A percentile compares a stretch with the other conserved stretches of the same genome.
phyloP scores from a whole-genome alignment of 1,139 yeast genomes.

The Debaryomycetaceae sp. region DNA sequence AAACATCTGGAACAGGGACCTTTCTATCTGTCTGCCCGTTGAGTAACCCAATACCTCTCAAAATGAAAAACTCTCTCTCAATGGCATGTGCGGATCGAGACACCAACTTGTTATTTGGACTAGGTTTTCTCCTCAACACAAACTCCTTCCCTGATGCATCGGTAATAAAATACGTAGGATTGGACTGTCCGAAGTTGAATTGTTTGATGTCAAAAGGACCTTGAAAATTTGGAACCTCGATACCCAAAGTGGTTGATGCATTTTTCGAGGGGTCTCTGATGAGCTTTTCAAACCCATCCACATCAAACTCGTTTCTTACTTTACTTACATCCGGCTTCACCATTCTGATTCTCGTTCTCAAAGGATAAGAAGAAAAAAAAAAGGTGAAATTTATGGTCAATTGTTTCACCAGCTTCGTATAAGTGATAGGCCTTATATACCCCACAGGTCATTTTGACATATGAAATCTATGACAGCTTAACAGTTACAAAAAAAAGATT shows the following conservation, averaged over 20 bases:
- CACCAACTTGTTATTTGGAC: conserved; percentile 50
- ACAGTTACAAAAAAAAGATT: too few relatives aligned
- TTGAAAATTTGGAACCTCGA: conserved; percentile 14
- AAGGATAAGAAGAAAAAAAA: not conserved
- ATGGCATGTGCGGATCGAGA: conserved; percentile 65
- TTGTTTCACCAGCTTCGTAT: too few relatives aligned
- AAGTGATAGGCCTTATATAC: too few relatives aligned
- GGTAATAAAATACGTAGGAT: conserved; percentile 56
- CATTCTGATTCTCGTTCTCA: conserved; percentile 4
- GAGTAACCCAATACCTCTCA: conserved; percentile 42
- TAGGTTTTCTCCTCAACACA: conserved; percentile 61
- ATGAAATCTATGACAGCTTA: too few relatives aligned
- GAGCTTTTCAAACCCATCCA: conserved; percentile 26
- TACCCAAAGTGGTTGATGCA: conserved; percentile 16
- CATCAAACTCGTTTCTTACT: conserved; percentile 38
- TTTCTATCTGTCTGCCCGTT: conserved; percentile 21
- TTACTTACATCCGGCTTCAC: conserved; percentile 20
- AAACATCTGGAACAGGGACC: conserved; percentile 51
- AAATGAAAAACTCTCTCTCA: conserved; percentile 58
- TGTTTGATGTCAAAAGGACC: conserved; percentile 39
- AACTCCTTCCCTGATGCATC: conserved; percentile 40
- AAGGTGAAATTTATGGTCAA: too few relatives aligned
- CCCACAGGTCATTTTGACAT: too few relatives aligned
- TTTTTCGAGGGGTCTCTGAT: conserved; percentile 13
- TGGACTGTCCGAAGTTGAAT: conserved; percentile 65